A percentile compares a stretch with the other conserved stretches of the same genome.
Evolutionary conservation across 352 stramenopile species (phyloP).

Genomic region (Phytophthora pluvialis): DNA sequence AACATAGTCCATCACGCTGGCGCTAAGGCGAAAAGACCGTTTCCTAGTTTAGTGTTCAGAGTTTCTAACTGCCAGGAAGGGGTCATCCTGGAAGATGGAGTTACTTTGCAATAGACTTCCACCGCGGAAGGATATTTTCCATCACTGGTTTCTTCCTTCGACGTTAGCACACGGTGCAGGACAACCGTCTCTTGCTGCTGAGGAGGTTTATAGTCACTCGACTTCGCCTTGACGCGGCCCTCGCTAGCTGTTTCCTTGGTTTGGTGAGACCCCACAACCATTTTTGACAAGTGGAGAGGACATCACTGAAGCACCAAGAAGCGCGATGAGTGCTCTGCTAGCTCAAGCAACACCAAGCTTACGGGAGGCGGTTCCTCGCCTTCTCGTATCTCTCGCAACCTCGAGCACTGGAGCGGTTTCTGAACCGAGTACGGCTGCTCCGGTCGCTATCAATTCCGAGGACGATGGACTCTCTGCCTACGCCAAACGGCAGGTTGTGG

Average conservation of each 20-base stretch:
- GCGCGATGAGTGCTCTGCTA: conserved; percentile 18
- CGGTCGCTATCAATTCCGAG: not conserved
- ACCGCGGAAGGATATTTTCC: conserved; percentile 6
- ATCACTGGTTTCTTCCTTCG: conserved; percentile 16
- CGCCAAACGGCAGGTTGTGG: conserved; percentile 32
- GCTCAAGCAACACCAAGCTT: conserved; percentile 26
- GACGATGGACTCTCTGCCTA: conserved; percentile 24
- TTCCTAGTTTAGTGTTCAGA: too few species aligned
- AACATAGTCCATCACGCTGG: conserved; percentile 16
- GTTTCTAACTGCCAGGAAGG: conserved; percentile 11
- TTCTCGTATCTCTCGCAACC: conserved; percentile 17
- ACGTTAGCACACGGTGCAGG: conserved; percentile 16
- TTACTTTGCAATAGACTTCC: conserved; percentile 3
- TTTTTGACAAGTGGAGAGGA: conserved; percentile 24
- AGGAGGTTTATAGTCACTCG: conserved; percentile 5
- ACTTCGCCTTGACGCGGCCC: not conserved
- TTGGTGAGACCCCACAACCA: conserved; percentile 20
- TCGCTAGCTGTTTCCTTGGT: conserved; percentile 1
- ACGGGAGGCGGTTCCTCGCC: conserved; percentile 22
- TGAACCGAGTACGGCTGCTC: not conserved
- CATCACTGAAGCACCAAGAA: not conserved
- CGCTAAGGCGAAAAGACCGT: not conserved
- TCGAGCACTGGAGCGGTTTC: not conserved
- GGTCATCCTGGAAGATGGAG: conserved; percentile 5
- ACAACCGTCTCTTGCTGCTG: conserved; percentile 20